Conservation (phyloP, 257 asterid genomes). For the Agastache rugosa region DNA sequence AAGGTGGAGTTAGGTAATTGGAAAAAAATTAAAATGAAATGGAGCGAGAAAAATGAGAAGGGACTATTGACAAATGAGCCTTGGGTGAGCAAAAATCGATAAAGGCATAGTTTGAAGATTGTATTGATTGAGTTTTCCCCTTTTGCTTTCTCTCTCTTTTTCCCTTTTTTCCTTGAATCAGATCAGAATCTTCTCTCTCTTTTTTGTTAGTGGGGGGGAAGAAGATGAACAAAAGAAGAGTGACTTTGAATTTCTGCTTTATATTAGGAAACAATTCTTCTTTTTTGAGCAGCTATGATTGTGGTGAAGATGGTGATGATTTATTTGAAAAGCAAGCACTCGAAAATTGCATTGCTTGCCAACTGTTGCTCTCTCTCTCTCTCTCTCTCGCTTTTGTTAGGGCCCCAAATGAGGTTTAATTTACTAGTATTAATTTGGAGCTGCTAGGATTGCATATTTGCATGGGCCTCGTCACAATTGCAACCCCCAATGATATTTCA, state of each 20-base stretch:
- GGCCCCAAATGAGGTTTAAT: conserved; percentile 5
- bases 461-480: conserved; percentile 34
- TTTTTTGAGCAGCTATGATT: conserved; percentile 30
- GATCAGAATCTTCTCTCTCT: conserved; percentile 55
- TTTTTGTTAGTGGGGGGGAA: conserved; percentile 27
- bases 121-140: conserved; percentile 37
- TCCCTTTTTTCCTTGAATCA: conserved; percentile 40
- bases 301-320: conserved; percentile 39
- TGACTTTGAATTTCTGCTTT: conserved; percentile 48
- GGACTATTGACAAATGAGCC: conserved; percentile 53
- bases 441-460: conserved; percentile 27
- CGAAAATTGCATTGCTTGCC: conserved; percentile 37
- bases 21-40: conserved; percentile 1
- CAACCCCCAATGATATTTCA: conserved; percentile 29
- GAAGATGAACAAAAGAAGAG: conserved; percentile 39
- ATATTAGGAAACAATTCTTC: conserved; percentile 21
- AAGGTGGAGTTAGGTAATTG: conserved; percentile 39
- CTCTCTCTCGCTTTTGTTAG: not conserved
- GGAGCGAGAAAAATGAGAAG: conserved; percentile 23
- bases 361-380: conserved; percentile 15
- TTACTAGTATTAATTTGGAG: conserved; percentile 1
- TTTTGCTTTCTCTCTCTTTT: conserved; percentile 37
- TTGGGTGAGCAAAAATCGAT: conserved; percentile 46
- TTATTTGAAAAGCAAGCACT: conserved; percentile 39
- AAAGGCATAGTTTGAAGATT: conserved; percentile 42